A percentile compares a stretch with the other conserved stretches of the same genome.
Evolutionary conservation across 768 basidiomycete species (phyloP).

Genomic region (Hirschioporus abietinus): DNA sequence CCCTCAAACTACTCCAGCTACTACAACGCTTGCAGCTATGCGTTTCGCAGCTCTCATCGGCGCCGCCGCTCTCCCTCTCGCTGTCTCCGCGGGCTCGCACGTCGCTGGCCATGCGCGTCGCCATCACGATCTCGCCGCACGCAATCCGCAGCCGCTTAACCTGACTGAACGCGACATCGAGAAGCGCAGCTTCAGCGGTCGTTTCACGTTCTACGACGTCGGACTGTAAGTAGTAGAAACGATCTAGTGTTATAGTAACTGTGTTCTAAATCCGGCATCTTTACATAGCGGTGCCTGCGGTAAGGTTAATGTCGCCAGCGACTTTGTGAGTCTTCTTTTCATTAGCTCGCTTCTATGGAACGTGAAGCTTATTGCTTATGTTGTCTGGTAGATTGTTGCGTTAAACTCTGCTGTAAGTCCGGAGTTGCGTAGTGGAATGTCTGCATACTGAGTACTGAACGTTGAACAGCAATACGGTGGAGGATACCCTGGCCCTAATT

Average conservation of each 20-base stretch:
- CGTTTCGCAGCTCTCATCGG: constrained; percentile 1
- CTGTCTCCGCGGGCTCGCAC: not conserved
- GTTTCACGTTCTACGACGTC: constrained; percentile 53
- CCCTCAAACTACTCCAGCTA: not conserved
- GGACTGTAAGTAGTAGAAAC: constrained; percentile 29
- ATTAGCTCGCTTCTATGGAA: not conserved
- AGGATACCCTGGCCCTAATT: constrained; percentile 61
- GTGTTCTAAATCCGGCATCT: not conserved
- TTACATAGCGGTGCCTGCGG: constrained; percentile 46
- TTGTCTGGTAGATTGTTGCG: constrained; percentile 36
- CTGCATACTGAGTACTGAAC: not conserved
- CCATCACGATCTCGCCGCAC: constrained; percentile 4
- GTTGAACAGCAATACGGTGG: constrained; percentile 40
- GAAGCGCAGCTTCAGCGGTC: constrained; percentile 24
- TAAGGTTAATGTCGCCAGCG: constrained; percentile 27
- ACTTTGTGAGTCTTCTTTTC: constrained; percentile 24
- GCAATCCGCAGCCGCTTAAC: not conserved
- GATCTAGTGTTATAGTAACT: not conserved
- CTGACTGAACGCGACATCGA: not conserved
- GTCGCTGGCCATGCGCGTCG: not conserved
- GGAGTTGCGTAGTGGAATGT: not conserved
- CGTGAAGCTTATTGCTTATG: not conserved
- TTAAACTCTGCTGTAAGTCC: constrained; percentile 30
- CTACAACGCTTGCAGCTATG: not conserved
- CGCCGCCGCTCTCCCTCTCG: not conserved